Base-by-base conservation (phyloP, 768 basidiomycete genomes). In the Trametes cubensis region DNA sequence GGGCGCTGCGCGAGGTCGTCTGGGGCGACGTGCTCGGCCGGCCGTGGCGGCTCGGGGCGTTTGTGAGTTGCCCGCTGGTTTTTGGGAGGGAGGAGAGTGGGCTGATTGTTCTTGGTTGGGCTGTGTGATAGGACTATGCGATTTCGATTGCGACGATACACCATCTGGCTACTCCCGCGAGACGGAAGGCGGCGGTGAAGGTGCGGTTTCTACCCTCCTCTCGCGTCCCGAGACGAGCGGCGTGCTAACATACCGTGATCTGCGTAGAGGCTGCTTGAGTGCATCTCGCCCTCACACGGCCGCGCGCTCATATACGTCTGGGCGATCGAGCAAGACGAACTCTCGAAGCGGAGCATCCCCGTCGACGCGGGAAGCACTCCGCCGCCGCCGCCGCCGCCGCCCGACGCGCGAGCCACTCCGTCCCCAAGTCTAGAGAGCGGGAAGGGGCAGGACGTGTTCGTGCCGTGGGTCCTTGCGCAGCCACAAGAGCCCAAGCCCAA, bases 131-230 rank as follows among this genome's bases (percentile, higher is more conserved):
- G 95, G 94, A 98, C 78, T 97, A 94, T 69, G 91, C 91, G 2
- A 95, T 99, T 51, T 97, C 95, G 4, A 95, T 99, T 64, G 97
- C 97, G 26, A 98, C 96, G 2, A 92, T 98, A 48, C 97, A 99
- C 70, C 97, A 99, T 74, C 81, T 99, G 6, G 87, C 94, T 3
- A 96, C 94, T 0, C 80, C 82, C 11, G 81, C 82, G 58, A 83
- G 97, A 38, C 83, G 97, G 20, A 81, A 79, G 64, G 71, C 79
- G 18, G 89, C 94, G 2, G 83, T 98, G 8, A 80, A 92, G 81
- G 94, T 92, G 64, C 34, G 75, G 69, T 7, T n/a, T 5, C 21
- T 23, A 18, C 5, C 20, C 26, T 3, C 21, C 6, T 17, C 50
- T 5, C 48, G 40, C 18, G 7, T 25, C 64, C 53, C 20, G 53